These are phyloP conservation scores for Mallotus repandus DNA, from an alignment of 441 rosid species.

Conservation along the genomic window DNA sequence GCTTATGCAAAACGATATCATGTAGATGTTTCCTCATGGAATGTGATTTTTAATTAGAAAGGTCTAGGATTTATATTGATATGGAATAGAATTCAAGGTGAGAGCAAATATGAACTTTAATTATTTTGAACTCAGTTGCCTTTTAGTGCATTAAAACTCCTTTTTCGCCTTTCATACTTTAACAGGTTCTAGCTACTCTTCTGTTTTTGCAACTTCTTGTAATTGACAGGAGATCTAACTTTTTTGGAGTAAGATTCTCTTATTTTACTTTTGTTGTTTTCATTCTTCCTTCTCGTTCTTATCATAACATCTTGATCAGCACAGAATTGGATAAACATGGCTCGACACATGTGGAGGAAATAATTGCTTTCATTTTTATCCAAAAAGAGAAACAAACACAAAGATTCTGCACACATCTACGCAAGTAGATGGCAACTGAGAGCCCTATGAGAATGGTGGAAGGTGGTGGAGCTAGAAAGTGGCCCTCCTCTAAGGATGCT, in stretches of 20 bases:
- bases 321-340: conserved; percentile 18
- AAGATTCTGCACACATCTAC: conserved; percentile 9
- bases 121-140: not conserved
- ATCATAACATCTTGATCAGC: conserved; percentile 21
- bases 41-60: not conserved
- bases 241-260: not conserved
- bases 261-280: not conserved
- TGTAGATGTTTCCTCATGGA: not conserved
- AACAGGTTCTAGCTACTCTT: not conserved
- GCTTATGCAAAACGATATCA: not conserved
- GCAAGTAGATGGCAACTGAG: conserved; percentile 67
- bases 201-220: not conserved
- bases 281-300: conserved; percentile 9
- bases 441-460: conserved; percentile 80
- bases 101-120: not conserved
- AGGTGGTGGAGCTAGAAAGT: conserved; percentile 48
- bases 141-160: not conserved
- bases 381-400: conserved; percentile 2
- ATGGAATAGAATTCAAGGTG: not conserved
- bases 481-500: conserved; percentile 61
- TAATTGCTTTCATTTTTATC: conserved; percentile 18
- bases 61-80: not conserved
- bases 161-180: not conserved
- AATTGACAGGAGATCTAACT: not conserved
- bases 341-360: conserved; percentile 10